Evolutionary conservation across 371 early-diverging fungal species (phyloP), one percentile per base, ranked within the genome.

Genomic region (Ordospora pajunii): DNA sequence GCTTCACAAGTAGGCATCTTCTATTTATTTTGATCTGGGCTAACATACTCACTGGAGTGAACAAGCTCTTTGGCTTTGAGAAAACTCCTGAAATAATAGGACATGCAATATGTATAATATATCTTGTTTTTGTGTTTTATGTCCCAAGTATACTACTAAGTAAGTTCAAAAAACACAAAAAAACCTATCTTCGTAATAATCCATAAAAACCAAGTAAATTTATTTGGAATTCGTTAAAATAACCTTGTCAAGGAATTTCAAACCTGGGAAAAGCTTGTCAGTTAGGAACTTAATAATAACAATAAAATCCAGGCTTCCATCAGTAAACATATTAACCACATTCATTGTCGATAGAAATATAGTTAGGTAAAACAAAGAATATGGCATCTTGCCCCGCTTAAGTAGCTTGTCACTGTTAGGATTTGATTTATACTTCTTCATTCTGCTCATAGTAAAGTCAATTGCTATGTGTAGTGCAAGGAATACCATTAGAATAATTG

Each of bases 1-100:
- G 58, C 58, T 58, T 58, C 37, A 58, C n/a, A 37, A 58, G 58
- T n/a, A 58, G 40, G 25, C 40, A 58, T 58, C 40, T 58, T n/a
- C 37, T 58, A 1, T 58, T 58, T 12, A 58, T 58, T 6, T 19
- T 58, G 17, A 17, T 58, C 12, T 58, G 58, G 58, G 27, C 58
- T 14, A 58, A 58, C 14, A 2, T 58, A 6, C 58, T 58, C 32
- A 40, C 40, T 7, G 12, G 11, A n/a, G 12, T 58, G n/a, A 58
- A 58, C 19, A 58, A 58, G 25, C 25, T 37, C 7, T 0, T 32
- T 37, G 19, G 11, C n/a, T 19, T 32, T 1, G 2, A 23, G 1
- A 14, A 23, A n/a, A 25, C 40, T 4, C 37, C 58, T 6, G 40
- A 37, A 7, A 37, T n/a, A n/a, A 7, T 37, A 14, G 37, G 12